Evolutionary conservation across 768 basidiomycete species (phyloP).

Genomic region (Russula sp.): DNA sequence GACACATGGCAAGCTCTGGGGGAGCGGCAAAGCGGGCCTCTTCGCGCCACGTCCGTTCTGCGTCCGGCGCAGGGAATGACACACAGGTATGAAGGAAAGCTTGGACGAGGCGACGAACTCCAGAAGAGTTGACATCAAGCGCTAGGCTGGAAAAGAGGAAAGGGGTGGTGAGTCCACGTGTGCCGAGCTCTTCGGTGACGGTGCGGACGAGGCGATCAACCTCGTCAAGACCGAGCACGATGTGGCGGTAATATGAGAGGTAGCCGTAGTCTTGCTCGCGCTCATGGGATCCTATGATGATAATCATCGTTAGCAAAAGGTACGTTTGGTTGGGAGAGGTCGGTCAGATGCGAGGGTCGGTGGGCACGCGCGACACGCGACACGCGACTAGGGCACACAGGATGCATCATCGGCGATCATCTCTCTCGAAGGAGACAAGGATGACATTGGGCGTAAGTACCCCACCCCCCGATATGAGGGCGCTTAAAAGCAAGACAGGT

Average conservation of each 20-base stretch:
- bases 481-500: neutral
- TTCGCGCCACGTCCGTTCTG: slow-evolving; percentile 60
- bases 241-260: slow-evolving; percentile 64
- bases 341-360: neutral
- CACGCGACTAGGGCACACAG: neutral
- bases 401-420: slow-evolving; percentile 1
- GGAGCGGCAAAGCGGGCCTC: slow-evolving; percentile 81
- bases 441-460: neutral
- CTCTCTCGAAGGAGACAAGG: neutral
- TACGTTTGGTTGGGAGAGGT: too few species aligned
- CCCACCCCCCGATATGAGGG: neutral
- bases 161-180: slow-evolving; percentile 75
- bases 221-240: slow-evolving; percentile 71
- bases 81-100: slow-evolving; percentile 67
- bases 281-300: slow-evolving; percentile 22
- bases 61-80: slow-evolving; percentile 30
- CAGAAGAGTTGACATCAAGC: slow-evolving; percentile 73
- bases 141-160: slow-evolving; percentile 88
- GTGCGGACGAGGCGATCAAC: slow-evolving; percentile 66
- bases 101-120: slow-evolving; percentile 71
- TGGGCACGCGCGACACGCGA: neutral
- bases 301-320: slow-evolving; percentile 4
- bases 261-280: slow-evolving; percentile 58
- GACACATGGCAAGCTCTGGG: slow-evolving; percentile 84
- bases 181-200: slow-evolving; percentile 61